Percentiles rank a stretch among this genome's conserved stretches.
Conservation (phyloP, 75 land plant genomes). For the Cryptomeria japonica region DNA sequence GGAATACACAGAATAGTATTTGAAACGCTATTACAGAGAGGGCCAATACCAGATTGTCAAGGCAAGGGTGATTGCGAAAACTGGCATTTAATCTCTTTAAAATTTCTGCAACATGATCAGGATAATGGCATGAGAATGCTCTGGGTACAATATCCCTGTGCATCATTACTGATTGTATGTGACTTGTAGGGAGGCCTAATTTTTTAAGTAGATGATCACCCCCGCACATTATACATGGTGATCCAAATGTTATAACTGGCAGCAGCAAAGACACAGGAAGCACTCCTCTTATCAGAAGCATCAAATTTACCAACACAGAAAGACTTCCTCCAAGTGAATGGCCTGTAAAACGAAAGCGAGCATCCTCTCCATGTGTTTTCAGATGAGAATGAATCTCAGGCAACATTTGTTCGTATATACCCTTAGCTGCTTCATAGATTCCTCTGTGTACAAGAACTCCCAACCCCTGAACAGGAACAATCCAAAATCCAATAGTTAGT, state of each 20-base stretch:
- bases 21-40: not conserved
- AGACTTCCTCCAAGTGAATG: slow-evolving; percentile 98
- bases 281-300: slow-evolving; percentile 73
- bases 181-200: slow-evolving; percentile 69
- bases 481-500: not conserved
- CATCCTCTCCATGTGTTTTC: slow-evolving; percentile 44
- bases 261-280: slow-evolving; percentile 57
- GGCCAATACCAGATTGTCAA: slow-evolving; percentile 63
- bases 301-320: slow-evolving; percentile 69
- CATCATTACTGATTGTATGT: slow-evolving; percentile 70
- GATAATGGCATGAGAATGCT: slow-evolving; percentile 84
- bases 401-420: slow-evolving; percentile 79
- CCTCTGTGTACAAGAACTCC: slow-evolving; percentile 89
- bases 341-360: slow-evolving; percentile 80
- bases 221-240: slow-evolving; percentile 90
- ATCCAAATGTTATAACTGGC: slow-evolving; percentile 87
- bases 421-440: slow-evolving; percentile 94
- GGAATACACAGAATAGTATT: not conserved
- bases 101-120: slow-evolving; percentile 71
- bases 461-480: slow-evolving; percentile 38
- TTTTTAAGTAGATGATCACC: slow-evolving; percentile 67
- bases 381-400: slow-evolving; percentile 73
- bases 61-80: slow-evolving; percentile 81
- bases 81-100: slow-evolving; percentile 77
- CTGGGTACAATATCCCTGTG: slow-evolving; percentile 93